Conservation (phyloP, 768 basidiomycete genomes). For the Boletus eberwhitei region DNA sequence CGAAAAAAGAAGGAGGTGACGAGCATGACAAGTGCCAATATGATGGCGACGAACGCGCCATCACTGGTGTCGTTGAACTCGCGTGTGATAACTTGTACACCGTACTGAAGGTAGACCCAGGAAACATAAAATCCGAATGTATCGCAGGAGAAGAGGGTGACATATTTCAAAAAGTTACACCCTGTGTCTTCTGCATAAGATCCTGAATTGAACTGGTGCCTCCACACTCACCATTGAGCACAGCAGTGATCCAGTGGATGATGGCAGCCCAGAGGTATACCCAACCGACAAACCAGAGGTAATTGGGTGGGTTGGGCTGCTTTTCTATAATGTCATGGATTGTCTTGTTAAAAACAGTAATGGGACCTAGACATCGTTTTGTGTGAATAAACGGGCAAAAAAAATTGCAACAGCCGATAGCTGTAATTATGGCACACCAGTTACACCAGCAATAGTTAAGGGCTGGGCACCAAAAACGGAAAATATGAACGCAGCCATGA, state of each 20-base stretch:
- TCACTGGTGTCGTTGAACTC: conserved; percentile 50
- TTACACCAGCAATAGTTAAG: conserved; percentile 88
- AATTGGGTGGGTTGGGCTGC: conserved; percentile 59
- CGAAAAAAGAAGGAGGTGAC: conserved; percentile 73
- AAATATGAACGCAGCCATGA: conserved; percentile 88
- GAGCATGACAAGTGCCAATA: conserved; percentile 77
- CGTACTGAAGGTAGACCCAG: conserved; percentile 88
- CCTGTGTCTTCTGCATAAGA: conserved; percentile 37
- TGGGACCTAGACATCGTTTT: conserved; percentile 55
- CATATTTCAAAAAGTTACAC: conserved; percentile 82
- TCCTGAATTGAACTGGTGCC: not conserved
- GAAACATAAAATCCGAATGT: conserved; percentile 93
- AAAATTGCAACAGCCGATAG: not conserved
- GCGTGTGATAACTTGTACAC: conserved; percentile 77
- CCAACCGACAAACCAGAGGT: conserved; percentile 89
- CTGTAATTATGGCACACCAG: conserved; percentile 42
- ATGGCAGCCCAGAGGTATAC: conserved; percentile 90
- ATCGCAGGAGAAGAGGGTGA: conserved; percentile 87
- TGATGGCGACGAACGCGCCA: conserved; percentile 60
- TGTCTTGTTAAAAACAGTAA: conserved; percentile 90
- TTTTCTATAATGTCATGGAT: conserved; percentile 72
- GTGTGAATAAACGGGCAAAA: not conserved
- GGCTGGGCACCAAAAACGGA: conserved; percentile 89
- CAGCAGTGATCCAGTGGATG: conserved; percentile 77
- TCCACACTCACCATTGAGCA: conserved; percentile 60